A percentile compares a stretch with the other conserved stretches of the same genome.
phyloP scores from a whole-genome alignment of 2,329 filamentous ascomycete genomes.

The Alternaria rosae region DNA sequence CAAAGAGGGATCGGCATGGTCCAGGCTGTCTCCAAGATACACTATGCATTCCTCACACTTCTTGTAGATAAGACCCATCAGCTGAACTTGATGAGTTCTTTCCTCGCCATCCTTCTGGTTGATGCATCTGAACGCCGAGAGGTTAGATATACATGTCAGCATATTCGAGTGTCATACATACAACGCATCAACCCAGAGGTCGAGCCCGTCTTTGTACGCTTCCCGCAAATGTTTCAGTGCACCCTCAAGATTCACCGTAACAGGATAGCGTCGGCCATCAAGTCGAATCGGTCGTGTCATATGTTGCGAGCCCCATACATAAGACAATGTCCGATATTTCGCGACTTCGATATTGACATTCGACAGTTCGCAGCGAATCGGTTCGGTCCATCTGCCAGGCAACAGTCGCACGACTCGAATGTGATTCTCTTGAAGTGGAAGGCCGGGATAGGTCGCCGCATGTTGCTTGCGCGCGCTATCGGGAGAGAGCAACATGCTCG shows the following conservation, averaged over 20 bases:
- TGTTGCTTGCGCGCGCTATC: neutral
- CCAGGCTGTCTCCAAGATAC: slow-evolving; percentile 18
- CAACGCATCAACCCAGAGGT: slow-evolving; percentile 29
- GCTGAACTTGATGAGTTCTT: slow-evolving; percentile 22
- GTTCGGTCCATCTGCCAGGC: slow-evolving; percentile 19
- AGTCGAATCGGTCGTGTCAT: slow-evolving; percentile 3
- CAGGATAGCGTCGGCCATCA: slow-evolving; percentile 1
- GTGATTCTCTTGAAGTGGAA: neutral
- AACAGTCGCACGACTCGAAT: slow-evolving; percentile 14
- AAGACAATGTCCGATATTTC: neutral
- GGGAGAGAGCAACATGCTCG: slow-evolving; percentile 6
- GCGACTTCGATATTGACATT: neutral
- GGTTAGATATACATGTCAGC: neutral
- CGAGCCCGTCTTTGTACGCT: neutral
- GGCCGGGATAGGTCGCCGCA: neutral
- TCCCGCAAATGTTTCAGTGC: slow-evolving; percentile 20
- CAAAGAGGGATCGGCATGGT: neutral
- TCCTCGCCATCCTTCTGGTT: slow-evolving; percentile 22
- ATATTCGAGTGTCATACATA: neutral
- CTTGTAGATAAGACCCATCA: slow-evolving; percentile 29
- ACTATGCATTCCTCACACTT: slow-evolving; percentile 14
- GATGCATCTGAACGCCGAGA: slow-evolving; percentile 11
- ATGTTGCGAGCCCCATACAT: neutral
- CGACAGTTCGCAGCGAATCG: slow-evolving; percentile 16
- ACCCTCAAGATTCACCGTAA: slow-evolving; percentile 23